Evolutionary conservation across 1,284 basidiomycete species (phyloP).

Genomic region (Austropuccinia psidii): DNA sequence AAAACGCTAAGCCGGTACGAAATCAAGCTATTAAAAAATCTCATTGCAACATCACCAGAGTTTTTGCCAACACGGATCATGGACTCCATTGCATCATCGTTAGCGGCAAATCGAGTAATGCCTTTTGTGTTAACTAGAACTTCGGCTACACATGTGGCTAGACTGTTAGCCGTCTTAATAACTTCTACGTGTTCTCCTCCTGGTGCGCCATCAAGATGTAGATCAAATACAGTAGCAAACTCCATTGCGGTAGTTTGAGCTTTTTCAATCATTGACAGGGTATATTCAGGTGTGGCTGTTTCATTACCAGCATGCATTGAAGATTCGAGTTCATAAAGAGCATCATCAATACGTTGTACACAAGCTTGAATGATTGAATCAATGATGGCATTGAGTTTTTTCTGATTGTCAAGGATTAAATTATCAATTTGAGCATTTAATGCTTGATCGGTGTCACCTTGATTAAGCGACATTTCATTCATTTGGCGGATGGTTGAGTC

Average conservation of each 20-base stretch:
- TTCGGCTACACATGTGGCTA: conserved; percentile 86
- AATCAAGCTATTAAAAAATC: conserved; percentile 91
- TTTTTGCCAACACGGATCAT: conserved; percentile 75
- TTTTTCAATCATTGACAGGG: conserved; percentile 97
- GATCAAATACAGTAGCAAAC: conserved; percentile 88
- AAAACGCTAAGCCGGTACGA: conserved; percentile 69
- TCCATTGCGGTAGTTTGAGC: conserved; percentile 86
- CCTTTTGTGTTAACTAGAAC: conserved; percentile 91
- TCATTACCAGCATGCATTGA: conserved; percentile 86
- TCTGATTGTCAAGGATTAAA: conserved; percentile 90
- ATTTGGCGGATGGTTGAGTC: conserved; percentile 86
- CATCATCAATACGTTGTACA: conserved; percentile 92
- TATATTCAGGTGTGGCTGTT: conserved; percentile 95
- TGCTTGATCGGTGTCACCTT: conserved; percentile 75
- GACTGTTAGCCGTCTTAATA: conserved; percentile 93
- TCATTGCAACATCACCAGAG: conserved; percentile 76
- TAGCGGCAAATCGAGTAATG: conserved; percentile 80
- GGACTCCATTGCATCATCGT: conserved; percentile 85
- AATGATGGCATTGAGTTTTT: conserved; percentile 97
- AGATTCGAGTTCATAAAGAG: conserved; percentile 94
- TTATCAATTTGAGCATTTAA: conserved; percentile 95
- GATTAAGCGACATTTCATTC: conserved; percentile 58
- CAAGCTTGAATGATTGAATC: conserved; percentile 96
- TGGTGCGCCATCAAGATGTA: conserved; percentile 75
- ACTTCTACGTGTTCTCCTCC: conserved; percentile 96